Conservation (phyloP, 768 basidiomycete species). For the Sistotremastrum niveocremeum region DNA sequence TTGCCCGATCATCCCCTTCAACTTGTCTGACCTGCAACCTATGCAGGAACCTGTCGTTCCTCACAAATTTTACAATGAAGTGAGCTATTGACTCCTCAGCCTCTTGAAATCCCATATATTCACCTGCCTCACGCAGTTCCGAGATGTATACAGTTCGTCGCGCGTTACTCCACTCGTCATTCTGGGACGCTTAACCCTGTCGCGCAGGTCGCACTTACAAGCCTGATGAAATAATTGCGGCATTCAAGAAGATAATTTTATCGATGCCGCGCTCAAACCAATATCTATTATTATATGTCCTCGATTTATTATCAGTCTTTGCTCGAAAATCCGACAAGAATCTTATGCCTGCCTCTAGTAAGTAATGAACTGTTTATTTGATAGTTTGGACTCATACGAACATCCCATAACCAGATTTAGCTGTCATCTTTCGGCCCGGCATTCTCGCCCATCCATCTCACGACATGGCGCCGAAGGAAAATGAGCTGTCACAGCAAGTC, state of each 20-base stretch:
- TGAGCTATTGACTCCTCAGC: constrained; percentile 28
- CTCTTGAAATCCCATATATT: not conserved
- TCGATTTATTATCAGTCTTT: constrained; percentile 92
- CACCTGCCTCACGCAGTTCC: constrained; percentile 39
- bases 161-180: not conserved
- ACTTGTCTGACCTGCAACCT: constrained; percentile 4
- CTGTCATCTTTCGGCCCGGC: constrained; percentile 94
- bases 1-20: not conserved
- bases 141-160: constrained; percentile 55
- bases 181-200: not conserved
- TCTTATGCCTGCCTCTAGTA: constrained; percentile 90
- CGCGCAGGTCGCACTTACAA: constrained; percentile 23
- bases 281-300: constrained; percentile 91
- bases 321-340: constrained; percentile 85
- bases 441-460: constrained; percentile 82
- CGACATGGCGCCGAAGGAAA: constrained; percentile 75
- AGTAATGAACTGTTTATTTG: constrained; percentile 18
- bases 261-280: constrained; percentile 82
- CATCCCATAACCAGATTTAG: constrained; percentile 53
- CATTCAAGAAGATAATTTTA: constrained; percentile 75
- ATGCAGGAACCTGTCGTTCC: constrained; percentile 89
- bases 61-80: constrained; percentile 73
- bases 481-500: constrained; percentile 77
- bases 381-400: not conserved
- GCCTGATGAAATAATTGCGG: constrained; percentile 57